Base-by-base conservation (phyloP, 2,329 filamentous ascomycete species). In the Arachnomyces sp. region DNA sequence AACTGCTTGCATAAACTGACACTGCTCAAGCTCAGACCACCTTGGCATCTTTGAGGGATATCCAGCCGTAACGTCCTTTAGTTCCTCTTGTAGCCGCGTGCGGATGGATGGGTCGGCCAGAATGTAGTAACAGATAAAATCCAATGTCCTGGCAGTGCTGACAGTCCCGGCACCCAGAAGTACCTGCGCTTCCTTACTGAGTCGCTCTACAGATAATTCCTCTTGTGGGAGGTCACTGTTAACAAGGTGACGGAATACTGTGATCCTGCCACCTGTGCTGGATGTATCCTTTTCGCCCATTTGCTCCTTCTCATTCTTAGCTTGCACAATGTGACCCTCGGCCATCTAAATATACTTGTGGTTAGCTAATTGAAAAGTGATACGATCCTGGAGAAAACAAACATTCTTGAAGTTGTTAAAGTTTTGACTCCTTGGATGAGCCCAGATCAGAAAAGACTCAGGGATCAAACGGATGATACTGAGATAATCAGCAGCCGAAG, bases 131-230 rank as follows among this genome's bases (percentile, higher is more conserved):
- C 8, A 5, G 20, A 9, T 25, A 5, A 25, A 9, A 5, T 5
- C 20, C 5, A 25, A 9, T 5, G 20, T 25, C 9, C 20, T 9
- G 20, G 20, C 20, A 25, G 20, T 25, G 20, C 5, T 25, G 5
- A 25, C 9, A 5, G 53, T 49, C 8, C 53, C 58, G 14, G 53
- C 54, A 15, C 46, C 53, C 6, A 59, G 36, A 2, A 61, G 43
- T 2, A 49, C 42, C 17, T 48, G 45, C 7, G 54, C 56, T 45
- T 61, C 58, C 12, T 42, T n/a, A 59, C 48, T 4, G 56, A 54
- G 4, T 40, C 35, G 2, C 42, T 42, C 9, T 44, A 9, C 5
- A 9, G 5, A 5, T 36, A 31, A 49, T 31, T 61, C 56, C 11
- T 41, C 38, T 11, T 34, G 28, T 2, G 48, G 46, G 28, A 49